A percentile compares a stretch with the other conserved stretches of the same genome.
phyloP scores from a whole-genome alignment of 805 yeast species.

The Wickerhamomyces sydowiorum region DNA sequence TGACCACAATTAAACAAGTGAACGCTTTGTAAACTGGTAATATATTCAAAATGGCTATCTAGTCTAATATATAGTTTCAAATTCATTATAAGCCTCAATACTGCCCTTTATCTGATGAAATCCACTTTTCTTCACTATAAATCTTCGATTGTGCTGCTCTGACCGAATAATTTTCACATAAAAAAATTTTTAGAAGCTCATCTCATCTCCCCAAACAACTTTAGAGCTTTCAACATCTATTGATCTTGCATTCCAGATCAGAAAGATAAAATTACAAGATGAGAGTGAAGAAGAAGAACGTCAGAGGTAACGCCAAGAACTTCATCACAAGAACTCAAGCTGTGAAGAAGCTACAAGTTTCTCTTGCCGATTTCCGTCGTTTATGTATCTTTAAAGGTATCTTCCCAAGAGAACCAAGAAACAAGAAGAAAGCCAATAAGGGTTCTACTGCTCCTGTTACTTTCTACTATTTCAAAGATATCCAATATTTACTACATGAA shows the following conservation, averaged over 20 bases:
- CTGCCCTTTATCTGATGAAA: not conserved
- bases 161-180: not conserved
- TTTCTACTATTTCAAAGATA: conserved; percentile 89
- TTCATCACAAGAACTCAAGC: conserved; percentile 95
- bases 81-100: not conserved
- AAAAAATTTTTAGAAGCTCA: conserved; percentile 1
- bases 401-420: conserved; percentile 93
- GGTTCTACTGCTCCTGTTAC: conserved; percentile 97
- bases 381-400: conserved; percentile 97
- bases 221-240: too few relatives aligned
- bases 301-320: conserved; percentile 85
- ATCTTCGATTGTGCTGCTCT: not conserved
- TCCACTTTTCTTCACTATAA: too few relatives aligned
- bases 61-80: not conserved
- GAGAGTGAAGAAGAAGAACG: conserved; percentile 79
- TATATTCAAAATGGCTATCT: too few relatives aligned
- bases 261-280: conserved; percentile 14
- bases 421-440: conserved; percentile 93
- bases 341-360: conserved; percentile 81
- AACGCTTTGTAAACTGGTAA: too few relatives aligned
- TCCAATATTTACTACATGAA: conserved; percentile 91
- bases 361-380: conserved; percentile 94
- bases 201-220: conserved; percentile 13
- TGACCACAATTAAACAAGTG: too few relatives aligned
- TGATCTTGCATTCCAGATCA: not conserved